Base-by-base conservation (phyloP, 768 basidiomycete genomes). In the Tephrocybe sp. region DNA sequence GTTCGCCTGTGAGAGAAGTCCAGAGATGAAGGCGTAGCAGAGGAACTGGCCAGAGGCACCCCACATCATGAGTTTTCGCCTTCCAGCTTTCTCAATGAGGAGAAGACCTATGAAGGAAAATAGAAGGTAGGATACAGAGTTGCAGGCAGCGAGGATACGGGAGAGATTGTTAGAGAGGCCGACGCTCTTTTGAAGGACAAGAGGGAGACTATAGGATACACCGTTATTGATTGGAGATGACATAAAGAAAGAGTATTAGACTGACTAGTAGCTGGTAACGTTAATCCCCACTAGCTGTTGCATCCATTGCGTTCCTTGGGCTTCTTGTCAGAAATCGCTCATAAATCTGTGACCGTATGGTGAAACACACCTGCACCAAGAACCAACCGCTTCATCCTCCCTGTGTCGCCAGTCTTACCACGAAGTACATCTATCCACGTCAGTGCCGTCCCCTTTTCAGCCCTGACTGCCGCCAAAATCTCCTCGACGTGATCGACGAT, bases 261-360 rank as follows among this genome's bases (percentile, higher is more conserved):
- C 70, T 27, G 38, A 75, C 75, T 78, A 78, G 60, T 78, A 78
- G 54, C 75, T 77, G 1, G 75, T 79, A 15, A 79, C 77, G 40
- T 79, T 79, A 44, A 78, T 76, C 19, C 76, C 76, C 21, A 72
- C 75, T 6, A 77, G 64, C 52, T 78, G 76, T 51, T 78, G 77
- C 77, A 78, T 78, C 68, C 73, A 75, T 47, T 78, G 76, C 0
- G 74, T 76, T 11, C 75, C 76, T 74, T 39, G 8, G 19, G 40
- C 19, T 25, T 25, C 15, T 34, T n/a, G n/a, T 38, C 15, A 31
- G 34, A 16, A 18, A 31, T 4, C 18, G 22, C 28, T 1, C n/a
- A n/a, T 21, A 18, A 21, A 6, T 16, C 18, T 30, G 19, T 32
- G 51, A 6, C 7, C 6, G n/a, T n/a, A n/a, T n/a, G 11, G 8